phyloP scores from a whole-genome alignment of 2,329 filamentous ascomycete genomes.

The Thermothelomyces thermophilus region DNA sequence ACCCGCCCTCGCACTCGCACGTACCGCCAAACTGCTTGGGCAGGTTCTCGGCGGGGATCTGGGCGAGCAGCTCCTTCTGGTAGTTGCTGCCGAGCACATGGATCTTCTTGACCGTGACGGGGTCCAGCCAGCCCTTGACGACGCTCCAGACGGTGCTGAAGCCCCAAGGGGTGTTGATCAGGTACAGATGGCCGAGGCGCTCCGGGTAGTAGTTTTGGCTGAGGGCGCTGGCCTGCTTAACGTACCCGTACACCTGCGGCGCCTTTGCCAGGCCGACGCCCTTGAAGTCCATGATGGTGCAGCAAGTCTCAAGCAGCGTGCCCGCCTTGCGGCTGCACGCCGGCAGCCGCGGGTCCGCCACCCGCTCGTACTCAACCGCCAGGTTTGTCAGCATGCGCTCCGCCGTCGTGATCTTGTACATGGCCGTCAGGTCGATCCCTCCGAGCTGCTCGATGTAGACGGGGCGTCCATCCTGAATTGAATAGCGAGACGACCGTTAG shows the following conservation, averaged over 20 bases:
- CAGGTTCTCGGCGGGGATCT: conserved; percentile 85
- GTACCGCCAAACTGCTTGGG: conserved; percentile 78
- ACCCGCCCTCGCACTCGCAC: conserved; percentile 78
- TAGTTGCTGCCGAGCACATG: conserved; percentile 78
- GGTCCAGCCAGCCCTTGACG: conserved; percentile 91
- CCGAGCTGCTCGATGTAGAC: conserved; percentile 96
- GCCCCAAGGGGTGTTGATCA: conserved; percentile 97
- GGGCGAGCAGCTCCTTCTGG: conserved; percentile 73
- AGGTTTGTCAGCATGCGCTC: conserved; percentile 97
- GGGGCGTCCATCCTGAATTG: conserved; percentile 75
- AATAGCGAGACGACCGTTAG: not conserved
- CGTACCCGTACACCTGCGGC: conserved; percentile 79
- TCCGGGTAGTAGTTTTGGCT: conserved; percentile 99
- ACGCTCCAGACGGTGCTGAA: conserved; percentile 81
- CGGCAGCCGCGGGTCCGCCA: conserved; percentile 85
- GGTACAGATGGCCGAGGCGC: conserved; percentile 88
- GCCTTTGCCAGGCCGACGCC: conserved; percentile 80
- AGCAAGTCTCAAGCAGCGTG: conserved; percentile 91
- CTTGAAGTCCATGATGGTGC: conserved; percentile 97
- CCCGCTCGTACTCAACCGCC: conserved; percentile 94
- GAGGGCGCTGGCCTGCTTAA: conserved; percentile 76
- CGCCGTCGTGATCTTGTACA: conserved; percentile 87
- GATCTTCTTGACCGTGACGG: conserved; percentile 94
- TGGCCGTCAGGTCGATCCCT: conserved; percentile 80
- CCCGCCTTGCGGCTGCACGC: conserved; percentile 91